Evolutionary conservation across 768 basidiomycete species (phyloP), one percentile per base, ranked within the genome.

Genomic region (Dacryopinax primogenitus): DNA sequence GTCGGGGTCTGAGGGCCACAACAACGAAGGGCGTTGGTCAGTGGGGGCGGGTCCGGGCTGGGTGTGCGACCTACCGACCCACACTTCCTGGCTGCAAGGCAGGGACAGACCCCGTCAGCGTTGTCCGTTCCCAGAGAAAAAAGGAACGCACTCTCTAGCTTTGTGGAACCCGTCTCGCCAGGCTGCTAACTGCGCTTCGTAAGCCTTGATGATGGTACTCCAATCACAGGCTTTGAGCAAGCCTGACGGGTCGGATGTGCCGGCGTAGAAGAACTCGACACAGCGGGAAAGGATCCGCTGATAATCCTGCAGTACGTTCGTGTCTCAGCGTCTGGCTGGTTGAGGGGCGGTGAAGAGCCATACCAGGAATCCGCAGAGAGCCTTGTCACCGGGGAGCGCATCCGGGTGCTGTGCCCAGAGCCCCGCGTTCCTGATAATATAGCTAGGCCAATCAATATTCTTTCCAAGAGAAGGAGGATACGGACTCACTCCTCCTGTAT

Each of bases 251-350:
- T 89, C 82, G 44, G 81, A 84, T 11, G 86, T 90, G 16, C 84
- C 85, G 4, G 45, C 64, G 76, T 97, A 95, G 39, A 98, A 77
- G 67, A 94, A 83, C 73, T 98, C 95, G 44, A 98, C 79, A 68
- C 89, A 88, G 61, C 95, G 82, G 28, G 89, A 89, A 47, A 95
- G 79, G 66, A 94, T 88, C 64, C 90, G 87, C 78, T 96, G 94
- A 16, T 95, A 76, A 71, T 92, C 90, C 85, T 89, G 70, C n/a
- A n/a, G n/a, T n/a, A n/a, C 23, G 45, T 26, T 36, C 62, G 26
- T 63, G 30, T 6, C n/a, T n/a, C n/a, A n/a, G n/a, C n/a, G n/a
- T n/a, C n/a, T n/a, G n/a, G n/a, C n/a, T n/a, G n/a, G n/a, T n/a
- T n/a, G n/a, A n/a, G n/a, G n/a, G n/a, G n/a, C n/a, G n/a, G n/a